These are phyloP conservation scores for Boletus sp. DNA, from an alignment of 768 basidiomycete genomes.

Conservation along the genomic window DNA sequence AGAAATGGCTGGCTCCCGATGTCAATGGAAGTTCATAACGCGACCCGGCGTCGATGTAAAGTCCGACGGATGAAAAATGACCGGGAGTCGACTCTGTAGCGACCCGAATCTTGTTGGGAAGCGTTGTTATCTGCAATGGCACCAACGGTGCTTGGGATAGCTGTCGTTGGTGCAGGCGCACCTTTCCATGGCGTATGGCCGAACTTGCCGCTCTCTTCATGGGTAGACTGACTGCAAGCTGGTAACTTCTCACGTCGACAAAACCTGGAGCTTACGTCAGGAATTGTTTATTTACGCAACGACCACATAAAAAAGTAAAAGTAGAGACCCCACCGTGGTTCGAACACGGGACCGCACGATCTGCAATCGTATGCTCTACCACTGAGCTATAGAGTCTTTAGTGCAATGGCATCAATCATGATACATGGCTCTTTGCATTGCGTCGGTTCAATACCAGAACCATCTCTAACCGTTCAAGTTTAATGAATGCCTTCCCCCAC, in stretches of 20 bases:
- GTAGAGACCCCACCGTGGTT: conserved; percentile 49
- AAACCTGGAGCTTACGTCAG: conserved; percentile 4
- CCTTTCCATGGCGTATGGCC: conserved; percentile 37
- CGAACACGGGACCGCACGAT: conserved; percentile 57
- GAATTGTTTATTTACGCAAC: not conserved
- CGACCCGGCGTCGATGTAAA: conserved; percentile 92
- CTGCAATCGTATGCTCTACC: conserved; percentile 61
- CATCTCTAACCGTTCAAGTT: not conserved
- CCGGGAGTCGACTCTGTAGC: conserved; percentile 89
- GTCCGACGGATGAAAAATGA: conserved; percentile 90
- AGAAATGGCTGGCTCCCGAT: conserved; percentile 84
- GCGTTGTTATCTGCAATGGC: conserved; percentile 68
- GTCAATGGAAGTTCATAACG: conserved; percentile 76
- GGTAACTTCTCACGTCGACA: not conserved
- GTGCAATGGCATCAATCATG: accelerated
- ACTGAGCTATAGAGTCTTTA: conserved; percentile 38
- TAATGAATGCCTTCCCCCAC: conserved; percentile 44
- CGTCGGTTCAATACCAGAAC: not conserved
- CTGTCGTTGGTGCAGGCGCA: conserved; percentile 21
- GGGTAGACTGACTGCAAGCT: conserved; percentile 6
- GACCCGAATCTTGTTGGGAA: conserved; percentile 89
- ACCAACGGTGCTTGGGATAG: conserved; percentile 28
- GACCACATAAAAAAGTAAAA: too few species aligned
- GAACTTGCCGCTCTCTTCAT: conserved; percentile 42
- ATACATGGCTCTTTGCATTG: not conserved